Conservation (phyloP, 768 basidiomycete genomes). For the Cystobasidium onofrii region DNA sequence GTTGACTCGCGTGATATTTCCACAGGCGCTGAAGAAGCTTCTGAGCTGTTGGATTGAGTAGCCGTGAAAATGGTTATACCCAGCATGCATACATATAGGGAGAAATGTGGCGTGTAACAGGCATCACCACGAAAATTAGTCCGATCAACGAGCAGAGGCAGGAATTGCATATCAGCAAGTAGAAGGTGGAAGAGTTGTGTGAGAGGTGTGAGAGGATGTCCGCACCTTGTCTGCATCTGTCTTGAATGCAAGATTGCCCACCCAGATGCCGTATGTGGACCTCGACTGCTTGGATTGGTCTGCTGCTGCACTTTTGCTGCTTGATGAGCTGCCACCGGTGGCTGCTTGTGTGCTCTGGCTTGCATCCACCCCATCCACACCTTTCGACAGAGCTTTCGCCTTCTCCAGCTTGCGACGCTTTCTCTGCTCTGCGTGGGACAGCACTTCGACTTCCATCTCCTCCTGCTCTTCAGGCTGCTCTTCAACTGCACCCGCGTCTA, state of each 20-base stretch:
- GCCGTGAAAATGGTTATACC: too few species aligned
- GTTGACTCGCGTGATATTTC: conserved; percentile 69
- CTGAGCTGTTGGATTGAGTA: conserved; percentile 29
- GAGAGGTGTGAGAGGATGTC: conserved; percentile 39
- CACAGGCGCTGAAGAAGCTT: conserved; percentile 61
- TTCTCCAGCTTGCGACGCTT: conserved; percentile 32
- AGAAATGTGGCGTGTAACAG: background rate
- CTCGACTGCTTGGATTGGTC: conserved; percentile 48
- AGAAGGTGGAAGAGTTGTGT: conserved; percentile 27
- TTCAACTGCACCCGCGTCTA: background rate
- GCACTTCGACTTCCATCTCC: conserved; percentile 22
- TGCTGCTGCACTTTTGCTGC: conserved; percentile 49
- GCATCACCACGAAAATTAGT: background rate
- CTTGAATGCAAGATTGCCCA: conserved; percentile 86
- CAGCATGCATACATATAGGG: background rate
- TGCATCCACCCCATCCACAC: conserved; percentile 40
- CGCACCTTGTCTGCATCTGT: conserved; percentile 68
- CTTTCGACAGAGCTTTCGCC: conserved; percentile 30
- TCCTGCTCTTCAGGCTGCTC: conserved; percentile 7
- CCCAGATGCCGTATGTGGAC: conserved; percentile 81
- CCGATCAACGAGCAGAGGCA: background rate
- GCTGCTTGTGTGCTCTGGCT: conserved; percentile 37
- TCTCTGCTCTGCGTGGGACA: conserved; percentile 24
- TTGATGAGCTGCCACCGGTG: conserved; percentile 43
- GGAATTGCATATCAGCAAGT: conserved; percentile 31